Evolutionary conservation across 2,329 filamentous ascomycete genomes (phyloP).

Genomic region (Pseudogymnoascus destructans): DNA sequence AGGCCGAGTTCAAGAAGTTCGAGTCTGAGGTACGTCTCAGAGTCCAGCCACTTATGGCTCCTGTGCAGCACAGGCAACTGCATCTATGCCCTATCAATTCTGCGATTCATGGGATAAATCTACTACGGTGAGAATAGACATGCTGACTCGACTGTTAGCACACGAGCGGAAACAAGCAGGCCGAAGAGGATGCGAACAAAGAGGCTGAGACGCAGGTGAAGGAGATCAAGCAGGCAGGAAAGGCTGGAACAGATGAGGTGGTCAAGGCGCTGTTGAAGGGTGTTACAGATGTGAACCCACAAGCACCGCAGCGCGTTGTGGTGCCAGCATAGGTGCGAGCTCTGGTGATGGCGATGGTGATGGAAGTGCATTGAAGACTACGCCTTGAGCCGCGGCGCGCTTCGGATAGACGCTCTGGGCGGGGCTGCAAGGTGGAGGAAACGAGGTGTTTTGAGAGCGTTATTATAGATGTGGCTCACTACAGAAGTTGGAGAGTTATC

Average conservation of each 20-base stretch:
- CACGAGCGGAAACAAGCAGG: conserved; percentile 76
- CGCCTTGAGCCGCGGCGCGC: conserved; percentile 18
- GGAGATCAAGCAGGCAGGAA: conserved; percentile 68
- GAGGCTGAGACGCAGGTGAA: conserved; percentile 71
- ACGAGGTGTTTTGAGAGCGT: background rate
- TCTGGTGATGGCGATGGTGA: background rate
- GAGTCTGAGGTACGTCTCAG: conserved; percentile 48
- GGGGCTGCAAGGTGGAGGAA: background rate
- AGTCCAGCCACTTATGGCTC: background rate
- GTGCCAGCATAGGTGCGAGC: conserved; percentile 23
- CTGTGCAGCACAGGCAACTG: background rate
- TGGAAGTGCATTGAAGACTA: background rate
- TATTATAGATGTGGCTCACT: background rate
- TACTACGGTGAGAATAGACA: background rate
- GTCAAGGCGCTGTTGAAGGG: conserved; percentile 71
- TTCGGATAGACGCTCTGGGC: background rate
- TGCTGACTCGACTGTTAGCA: conserved; percentile 44
- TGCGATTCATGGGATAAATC: background rate
- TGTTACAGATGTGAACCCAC: conserved; percentile 73
- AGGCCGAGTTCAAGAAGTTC: conserved; percentile 89
- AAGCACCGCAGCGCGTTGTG: conserved; percentile 36
- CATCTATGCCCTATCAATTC: background rate
- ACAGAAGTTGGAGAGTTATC: background rate
- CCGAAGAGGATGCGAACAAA: conserved; percentile 65
- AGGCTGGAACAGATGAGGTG: conserved; percentile 67